Evolutionary conservation across 306 rosid species (phyloP), one percentile per base, ranked within the genome.

Genomic region (Castanospermum australe): DNA sequence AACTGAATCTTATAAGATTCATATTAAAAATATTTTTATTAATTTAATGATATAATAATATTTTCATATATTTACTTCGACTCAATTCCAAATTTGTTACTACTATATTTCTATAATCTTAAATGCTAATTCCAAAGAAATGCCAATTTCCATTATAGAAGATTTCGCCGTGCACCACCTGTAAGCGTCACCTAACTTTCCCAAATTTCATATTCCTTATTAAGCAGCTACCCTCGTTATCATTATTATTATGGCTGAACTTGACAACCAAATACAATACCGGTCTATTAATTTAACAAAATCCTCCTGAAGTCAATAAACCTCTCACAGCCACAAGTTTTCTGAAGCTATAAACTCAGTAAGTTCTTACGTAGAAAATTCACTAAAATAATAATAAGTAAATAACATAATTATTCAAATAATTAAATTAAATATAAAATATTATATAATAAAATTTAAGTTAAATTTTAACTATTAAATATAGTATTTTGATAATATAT

Each of bases 281-380:
- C 24, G 72, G 74, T 63, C 75, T 73, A 54, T 28, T 28, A 11
- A 24, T 6, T 18, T 51, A 44, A 61, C 61, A 56, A 73, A 71
- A 39, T 9, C 17, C 4, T 72, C 44, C 22, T 7, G 66, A 66
- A 74, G 81, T 67, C 76, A 81, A 81, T 45, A 24, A 45, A 74
- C 39, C 41, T 10, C 2, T 79, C 4, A 55, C 24, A 70, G 45
- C 77, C 68, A 67, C 82, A 78, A 15, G 38, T 67, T 77, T 0
- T 14, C 8, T 50, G 50, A 76, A 35, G 18, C 54, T 13, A 1
- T 30, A 11, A 6, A 39, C 57, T 5, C 5, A 5, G 5, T 33
- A 5, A 33, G 2, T 33, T 33, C 36, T n/a, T n/a, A n/a, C n/a
- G n/a, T n/a, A n/a, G n/a, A n/a, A n/a, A n/a, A n/a, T n/a, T n/a